Percentiles rank a stretch among this genome's conserved stretches.
Evolutionary conservation across 306 rosid species (phyloP).

Genomic region (Rubus parviflorus): DNA sequence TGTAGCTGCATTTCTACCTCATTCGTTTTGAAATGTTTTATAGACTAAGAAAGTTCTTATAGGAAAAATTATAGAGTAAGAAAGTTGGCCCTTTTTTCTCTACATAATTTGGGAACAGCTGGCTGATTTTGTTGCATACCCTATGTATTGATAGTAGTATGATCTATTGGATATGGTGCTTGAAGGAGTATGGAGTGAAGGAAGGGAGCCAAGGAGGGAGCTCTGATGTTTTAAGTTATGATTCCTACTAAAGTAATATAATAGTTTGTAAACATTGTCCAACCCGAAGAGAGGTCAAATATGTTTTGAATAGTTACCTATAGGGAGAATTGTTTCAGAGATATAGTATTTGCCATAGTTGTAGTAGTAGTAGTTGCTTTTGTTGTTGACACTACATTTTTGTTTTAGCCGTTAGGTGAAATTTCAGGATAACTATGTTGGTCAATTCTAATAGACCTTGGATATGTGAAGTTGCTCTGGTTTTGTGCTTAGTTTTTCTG

Average conservation of each 20-base stretch:
- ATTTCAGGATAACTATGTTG: conserved; percentile 1
- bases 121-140: neutral
- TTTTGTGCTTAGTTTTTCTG: neutral
- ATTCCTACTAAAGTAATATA: neutral
- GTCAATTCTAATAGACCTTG: neutral
- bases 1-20: neutral
- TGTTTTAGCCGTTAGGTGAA: neutral
- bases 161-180: neutral
- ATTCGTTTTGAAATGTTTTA: neutral
- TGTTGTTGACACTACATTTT: neutral
- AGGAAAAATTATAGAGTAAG: neutral
- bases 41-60: neutral
- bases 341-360: neutral
- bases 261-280: neutral
- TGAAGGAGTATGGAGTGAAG: conserved; percentile 1
- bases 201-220: conserved; percentile 1
- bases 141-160: neutral
- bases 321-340: neutral
- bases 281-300: conserved; percentile 8
- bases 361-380: neutral
- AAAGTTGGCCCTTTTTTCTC: neutral
- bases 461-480: neutral
- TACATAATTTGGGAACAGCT: neutral
- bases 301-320: neutral
- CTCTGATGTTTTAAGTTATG: neutral